Percentiles rank a stretch among this genome's conserved stretches.
phyloP scores from a whole-genome alignment of 2,329 filamentous ascomycete species.

The Fusarium coffeatum region DNA sequence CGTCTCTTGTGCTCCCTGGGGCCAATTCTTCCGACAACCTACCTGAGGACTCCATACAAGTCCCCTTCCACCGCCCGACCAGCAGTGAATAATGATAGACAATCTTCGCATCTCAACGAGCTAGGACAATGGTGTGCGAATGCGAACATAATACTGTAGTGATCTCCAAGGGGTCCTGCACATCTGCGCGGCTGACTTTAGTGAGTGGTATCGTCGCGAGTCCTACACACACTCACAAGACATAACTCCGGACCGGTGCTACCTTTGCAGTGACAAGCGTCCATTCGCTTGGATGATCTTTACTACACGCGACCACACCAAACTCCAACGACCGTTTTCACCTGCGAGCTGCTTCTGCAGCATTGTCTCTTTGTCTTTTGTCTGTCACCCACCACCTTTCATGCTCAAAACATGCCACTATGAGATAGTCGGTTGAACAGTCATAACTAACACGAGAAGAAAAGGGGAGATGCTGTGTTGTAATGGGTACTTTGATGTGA shows the following conservation, averaged over 20 bases:
- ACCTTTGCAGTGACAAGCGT: constrained; percentile 18
- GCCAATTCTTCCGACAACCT: no score
- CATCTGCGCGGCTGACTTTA: constrained; percentile 16
- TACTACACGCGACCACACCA: constrained; percentile 41
- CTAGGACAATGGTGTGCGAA: constrained; percentile 5
- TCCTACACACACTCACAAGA: not conserved
- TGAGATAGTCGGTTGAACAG: constrained; percentile 19
- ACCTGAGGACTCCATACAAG: not conserved
- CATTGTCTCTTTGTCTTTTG: not conserved
- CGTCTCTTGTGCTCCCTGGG: no score
- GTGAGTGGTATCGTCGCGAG: not conserved
- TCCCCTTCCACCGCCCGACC: constrained; percentile 14
- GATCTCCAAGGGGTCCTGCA: constrained; percentile 33
- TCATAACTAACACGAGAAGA: constrained; percentile 20
- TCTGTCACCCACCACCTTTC: constrained; percentile 17
- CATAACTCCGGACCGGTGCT: constrained; percentile 25
- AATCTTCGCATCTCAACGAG: constrained; percentile 4
- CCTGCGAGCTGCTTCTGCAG: constrained; percentile 35
- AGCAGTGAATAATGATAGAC: not conserved
- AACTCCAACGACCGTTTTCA: constrained; percentile 38
- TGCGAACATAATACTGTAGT: not conserved
- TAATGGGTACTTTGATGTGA: constrained; percentile 11
- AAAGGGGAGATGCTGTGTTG: not conserved
- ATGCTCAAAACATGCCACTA: constrained; percentile 18
- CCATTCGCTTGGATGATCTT: constrained; percentile 39